Base-by-base conservation (phyloP, 139 green algal genomes). In the Edaphochlamys debaryana region DNA sequence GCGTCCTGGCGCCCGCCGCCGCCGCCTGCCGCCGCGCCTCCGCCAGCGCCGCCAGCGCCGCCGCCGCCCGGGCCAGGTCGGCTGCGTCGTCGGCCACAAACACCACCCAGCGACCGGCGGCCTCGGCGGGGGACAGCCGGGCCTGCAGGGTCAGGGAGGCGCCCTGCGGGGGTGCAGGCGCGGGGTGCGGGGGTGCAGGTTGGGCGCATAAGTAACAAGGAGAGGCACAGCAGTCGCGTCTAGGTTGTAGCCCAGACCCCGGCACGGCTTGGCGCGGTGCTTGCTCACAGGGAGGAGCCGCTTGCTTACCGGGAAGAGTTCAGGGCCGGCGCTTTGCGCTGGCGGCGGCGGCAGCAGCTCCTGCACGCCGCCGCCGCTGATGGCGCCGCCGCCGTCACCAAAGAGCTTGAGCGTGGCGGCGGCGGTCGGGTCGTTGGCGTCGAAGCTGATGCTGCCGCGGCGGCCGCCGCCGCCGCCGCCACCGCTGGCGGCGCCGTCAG, bases 81-180 rank as follows among this genome's bases (percentile, higher is more conserved):
- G 36, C 54, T 1, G 37, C 73, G 73, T 54, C 50, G 37, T 80
- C 73, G 73, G 27, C 41, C 2, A 5, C 30, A 40, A 80, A 80
- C 38, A 80, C 56, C 54, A 80, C 29, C 73, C 73, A 80, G 56
- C 73, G 73, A 27, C 73, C 73, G 29, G 23, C 73, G 37, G 20
- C 19, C 8, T 30, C 69, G 9, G 22, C 37, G 38, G 3, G 3
- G 56, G 25, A 25, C 56, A 63, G 56, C 23, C 73, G 75, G 19
- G 34, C 40, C 30, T 38, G 36, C 41, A 81, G 29, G 8, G 42
- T 23, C 38, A 81, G 75, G 29, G 60, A 60, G 17, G 60, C 62
- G n/a, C 75, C 75, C 75, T 81, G 58, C 3, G 23, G n/a, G 17
- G 23, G 27, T n/a, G n/a, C n/a, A n/a, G n/a, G n/a, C n/a, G n/a